Evolutionary conservation across 108 stramenopile species (phyloP).

Genomic region (Licmophora abbreviata): DNA sequence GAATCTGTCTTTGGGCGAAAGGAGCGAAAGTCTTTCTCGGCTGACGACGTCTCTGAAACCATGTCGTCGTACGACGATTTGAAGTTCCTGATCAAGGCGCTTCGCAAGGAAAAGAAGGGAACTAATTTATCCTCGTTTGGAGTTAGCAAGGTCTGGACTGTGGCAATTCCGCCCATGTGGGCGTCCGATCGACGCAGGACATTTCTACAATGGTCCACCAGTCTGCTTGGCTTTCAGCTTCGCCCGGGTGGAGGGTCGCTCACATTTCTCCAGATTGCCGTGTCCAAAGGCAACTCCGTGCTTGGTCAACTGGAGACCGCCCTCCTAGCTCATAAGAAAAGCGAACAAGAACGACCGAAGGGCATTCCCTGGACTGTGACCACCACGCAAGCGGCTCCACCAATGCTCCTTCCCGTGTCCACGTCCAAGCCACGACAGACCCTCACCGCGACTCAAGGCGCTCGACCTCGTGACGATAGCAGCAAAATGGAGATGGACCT

Average conservation of each 20-base stretch:
- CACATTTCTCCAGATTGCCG: slow-evolving; percentile 23
- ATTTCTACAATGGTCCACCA: slow-evolving; percentile 52
- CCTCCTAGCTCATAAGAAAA: slow-evolving; percentile 18
- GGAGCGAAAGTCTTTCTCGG: background rate
- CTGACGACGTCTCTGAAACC: slow-evolving; percentile 25
- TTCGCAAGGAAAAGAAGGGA: slow-evolving; percentile 29
- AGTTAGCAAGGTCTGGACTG: slow-evolving; percentile 39
- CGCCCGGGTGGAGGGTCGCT: slow-evolving; percentile 44
- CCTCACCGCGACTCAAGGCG: no score
- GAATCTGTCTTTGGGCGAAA: background rate
- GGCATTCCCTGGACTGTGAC: no score
- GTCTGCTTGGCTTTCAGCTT: slow-evolving; percentile 42
- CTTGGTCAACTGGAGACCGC: slow-evolving; percentile 19
- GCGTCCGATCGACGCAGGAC: slow-evolving; percentile 23
- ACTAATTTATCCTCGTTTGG: slow-evolving; percentile 18
- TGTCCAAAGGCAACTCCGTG: slow-evolving; percentile 19
- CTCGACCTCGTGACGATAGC: no score
- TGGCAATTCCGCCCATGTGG: slow-evolving; percentile 50
- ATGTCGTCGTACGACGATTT: slow-evolving; percentile 67
- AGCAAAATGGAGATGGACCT: no score
- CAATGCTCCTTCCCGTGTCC: no score
- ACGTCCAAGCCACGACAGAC: no score
- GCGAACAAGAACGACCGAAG: slow-evolving; percentile 1
- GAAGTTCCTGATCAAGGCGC: slow-evolving; percentile 44
- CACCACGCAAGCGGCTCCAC: no score